Conservation (phyloP, 1,284 basidiomycete genomes). For the Sanghuangporus sanghuang region DNA sequence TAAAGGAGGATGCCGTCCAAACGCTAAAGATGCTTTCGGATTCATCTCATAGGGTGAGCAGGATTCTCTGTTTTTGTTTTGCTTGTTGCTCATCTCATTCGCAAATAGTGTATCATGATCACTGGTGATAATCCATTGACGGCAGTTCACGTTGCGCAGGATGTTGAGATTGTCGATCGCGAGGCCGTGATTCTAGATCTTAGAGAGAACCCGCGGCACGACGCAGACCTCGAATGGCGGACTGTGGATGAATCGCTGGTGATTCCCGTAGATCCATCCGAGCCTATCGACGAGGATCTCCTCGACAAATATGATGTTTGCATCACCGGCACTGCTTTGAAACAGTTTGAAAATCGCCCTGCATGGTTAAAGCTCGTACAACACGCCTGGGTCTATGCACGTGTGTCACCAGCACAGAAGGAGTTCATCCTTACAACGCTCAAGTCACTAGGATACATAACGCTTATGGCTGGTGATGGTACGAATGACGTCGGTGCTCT, state of each 20-base stretch:
- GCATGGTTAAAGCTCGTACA: conserved; percentile 79
- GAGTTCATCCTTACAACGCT: conserved; percentile 88
- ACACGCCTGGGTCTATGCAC: conserved; percentile 95
- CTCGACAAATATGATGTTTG: conserved; percentile 90
- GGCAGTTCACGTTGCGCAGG: conserved; percentile 87
- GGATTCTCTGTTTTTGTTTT: conserved; percentile 18
- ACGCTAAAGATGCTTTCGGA: conserved; percentile 89
- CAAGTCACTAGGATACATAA: conserved; percentile 82
- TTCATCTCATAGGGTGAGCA: conserved; percentile 83
- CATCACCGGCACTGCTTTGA: conserved; percentile 88
- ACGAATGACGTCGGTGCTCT: conserved; percentile 96
- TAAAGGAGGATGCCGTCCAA: conserved; percentile 89
- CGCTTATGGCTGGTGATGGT: conserved; percentile 95
- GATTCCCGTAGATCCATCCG: conserved; percentile 74
- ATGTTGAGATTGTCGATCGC: conserved; percentile 94
- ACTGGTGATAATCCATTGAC: conserved; percentile 96
- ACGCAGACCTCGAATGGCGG: conserved; percentile 82
- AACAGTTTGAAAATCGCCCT: conserved; percentile 65
- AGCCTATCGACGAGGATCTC: conserved; percentile 72
- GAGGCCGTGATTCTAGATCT: conserved; percentile 89
- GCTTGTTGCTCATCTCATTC: background rate
- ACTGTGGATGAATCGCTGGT: conserved; percentile 88
- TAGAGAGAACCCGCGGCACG: conserved; percentile 71
- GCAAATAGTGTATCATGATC: conserved; percentile 86
- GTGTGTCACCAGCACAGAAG: conserved; percentile 93